Evolutionary conservation across 1,284 basidiomycete species (phyloP).

Genomic region (Apiotrichum siamense): DNA sequence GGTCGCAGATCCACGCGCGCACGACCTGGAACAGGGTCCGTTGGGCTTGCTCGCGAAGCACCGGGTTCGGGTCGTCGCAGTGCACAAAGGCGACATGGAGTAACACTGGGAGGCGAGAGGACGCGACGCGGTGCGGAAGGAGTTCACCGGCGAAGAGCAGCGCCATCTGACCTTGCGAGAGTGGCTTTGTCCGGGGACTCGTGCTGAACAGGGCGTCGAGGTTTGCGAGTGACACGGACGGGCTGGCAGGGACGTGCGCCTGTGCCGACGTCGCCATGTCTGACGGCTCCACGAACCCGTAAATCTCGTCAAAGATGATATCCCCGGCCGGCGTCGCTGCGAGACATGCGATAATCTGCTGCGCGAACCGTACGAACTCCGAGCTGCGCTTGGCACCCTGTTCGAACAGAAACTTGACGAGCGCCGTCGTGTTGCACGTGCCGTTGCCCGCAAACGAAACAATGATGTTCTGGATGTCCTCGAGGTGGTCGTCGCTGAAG

Average conservation of each 20-base stretch:
- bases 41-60: slow-evolving; percentile 65
- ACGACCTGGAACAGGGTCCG: slow-evolving; percentile 72
- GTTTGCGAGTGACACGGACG: slow-evolving; percentile 45
- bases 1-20: slow-evolving; percentile 60
- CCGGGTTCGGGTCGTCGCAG: slow-evolving; percentile 66
- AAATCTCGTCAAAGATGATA: slow-evolving; percentile 74
- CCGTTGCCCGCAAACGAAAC: slow-evolving; percentile 52
- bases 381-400: slow-evolving; percentile 77
- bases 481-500: slow-evolving; percentile 68
- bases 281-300: slow-evolving; percentile 73
- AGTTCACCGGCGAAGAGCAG: slow-evolving; percentile 79
- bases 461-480: slow-evolving; percentile 80
- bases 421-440: slow-evolving; percentile 63
- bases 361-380: slow-evolving; percentile 71
- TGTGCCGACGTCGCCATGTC: slow-evolving; percentile 68
- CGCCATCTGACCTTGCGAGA: slow-evolving; percentile 76
- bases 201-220: slow-evolving; percentile 42
- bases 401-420: slow-evolving; percentile 77
- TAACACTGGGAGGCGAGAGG: slow-evolving; percentile 63
- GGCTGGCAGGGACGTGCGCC: slow-evolving; percentile 66
- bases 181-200: slow-evolving; percentile 41
- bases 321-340: slow-evolving; percentile 70
- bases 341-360: slow-evolving; percentile 76
- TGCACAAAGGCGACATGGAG: slow-evolving; percentile 79
- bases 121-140: slow-evolving; percentile 68